These are phyloP conservation scores for Quercus mongolica DNA, from an alignment of 306 rosid genomes.

Conservation along the genomic window DNA sequence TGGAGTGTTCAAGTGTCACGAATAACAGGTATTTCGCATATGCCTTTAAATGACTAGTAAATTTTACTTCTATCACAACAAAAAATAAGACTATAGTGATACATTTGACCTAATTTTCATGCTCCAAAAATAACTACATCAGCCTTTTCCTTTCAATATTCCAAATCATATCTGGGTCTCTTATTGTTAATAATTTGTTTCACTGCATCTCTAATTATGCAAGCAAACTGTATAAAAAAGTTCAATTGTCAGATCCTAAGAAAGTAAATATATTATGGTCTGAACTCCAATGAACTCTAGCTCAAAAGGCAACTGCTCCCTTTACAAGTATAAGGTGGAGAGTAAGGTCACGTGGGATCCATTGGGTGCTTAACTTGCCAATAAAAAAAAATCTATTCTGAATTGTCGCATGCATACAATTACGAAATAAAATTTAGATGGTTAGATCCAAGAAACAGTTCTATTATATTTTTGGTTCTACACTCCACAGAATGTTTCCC, in stretches of 20 bases:
- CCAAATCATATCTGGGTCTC: neutral
- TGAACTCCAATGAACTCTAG: neutral
- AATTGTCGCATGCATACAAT: neutral
- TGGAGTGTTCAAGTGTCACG: slow-evolving; percentile 87
- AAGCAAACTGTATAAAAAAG: neutral
- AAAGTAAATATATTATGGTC: neutral
- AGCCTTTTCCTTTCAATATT: neutral
- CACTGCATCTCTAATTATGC: neutral
- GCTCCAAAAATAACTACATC: neutral
- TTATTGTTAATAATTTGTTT: neutral
- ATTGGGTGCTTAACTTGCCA: too few relatives aligned
- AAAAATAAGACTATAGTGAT: neutral
- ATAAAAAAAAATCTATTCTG: neutral
- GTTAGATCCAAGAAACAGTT: neutral
- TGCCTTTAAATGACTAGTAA: neutral
- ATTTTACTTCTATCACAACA: neutral
- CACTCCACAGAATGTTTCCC: neutral
- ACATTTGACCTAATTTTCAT: neutral
- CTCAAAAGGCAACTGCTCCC: too few relatives aligned
- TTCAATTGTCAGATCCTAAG: neutral
- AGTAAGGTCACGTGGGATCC: too few relatives aligned
- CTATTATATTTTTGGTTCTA: neutral
- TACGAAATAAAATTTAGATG: neutral
- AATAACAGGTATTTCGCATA: slow-evolving; percentile 51
- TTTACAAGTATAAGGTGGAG: too few relatives aligned